Base-by-base conservation (phyloP, 176 grass and related monocot genomes). In the Tillandsia fasciculata region DNA sequence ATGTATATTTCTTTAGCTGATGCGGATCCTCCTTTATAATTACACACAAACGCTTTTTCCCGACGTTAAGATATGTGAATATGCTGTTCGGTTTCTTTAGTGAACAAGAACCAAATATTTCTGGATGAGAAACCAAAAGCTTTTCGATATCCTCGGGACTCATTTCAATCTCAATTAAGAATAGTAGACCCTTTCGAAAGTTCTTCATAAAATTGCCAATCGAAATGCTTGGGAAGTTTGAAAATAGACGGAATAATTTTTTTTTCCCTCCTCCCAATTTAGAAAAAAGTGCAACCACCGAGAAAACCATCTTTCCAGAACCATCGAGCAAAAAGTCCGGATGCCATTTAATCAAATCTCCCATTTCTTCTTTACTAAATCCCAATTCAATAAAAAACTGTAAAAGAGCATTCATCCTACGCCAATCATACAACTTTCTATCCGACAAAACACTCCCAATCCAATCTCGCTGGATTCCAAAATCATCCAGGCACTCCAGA, bases 311-410 rank as follows among this genome's bases (percentile, higher is more conserved):
- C 63, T 75, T 83, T 59, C 87, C 87, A 75, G 87, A 90, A 69
- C 74, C 83, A 81, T 81, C 80, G 50, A 91, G 22, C 71, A 91
- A 26, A 76, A 87, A 83, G 67, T 70, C 88, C 26, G 83, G 88
- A 71, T 86, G 82, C 59, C 76, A 33, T 65, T 75, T 83, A 51
- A 86, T 52, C 74, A 91, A 23, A 72, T 67, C 77, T 53, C 81
- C 80, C 52, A 78, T 67, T 63, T 5, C 63, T 68, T 86, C 51
- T 29, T 81, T 78, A 47, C 74, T 63, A n/a, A 91, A 84, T 69
- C 88, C 83, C 27, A 91, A 17, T 51, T 78, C 68, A 52, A 24
- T 33, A 23, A 91, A 76, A 79, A 84, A 91, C 11, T 70, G 77
- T 48, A 82, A 75, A 78, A 87, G 52, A 56, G 53, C 15, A 20